Conservation (phyloP, 2,329 filamentous ascomycete species). For the Keithomyces neogunnii region DNA sequence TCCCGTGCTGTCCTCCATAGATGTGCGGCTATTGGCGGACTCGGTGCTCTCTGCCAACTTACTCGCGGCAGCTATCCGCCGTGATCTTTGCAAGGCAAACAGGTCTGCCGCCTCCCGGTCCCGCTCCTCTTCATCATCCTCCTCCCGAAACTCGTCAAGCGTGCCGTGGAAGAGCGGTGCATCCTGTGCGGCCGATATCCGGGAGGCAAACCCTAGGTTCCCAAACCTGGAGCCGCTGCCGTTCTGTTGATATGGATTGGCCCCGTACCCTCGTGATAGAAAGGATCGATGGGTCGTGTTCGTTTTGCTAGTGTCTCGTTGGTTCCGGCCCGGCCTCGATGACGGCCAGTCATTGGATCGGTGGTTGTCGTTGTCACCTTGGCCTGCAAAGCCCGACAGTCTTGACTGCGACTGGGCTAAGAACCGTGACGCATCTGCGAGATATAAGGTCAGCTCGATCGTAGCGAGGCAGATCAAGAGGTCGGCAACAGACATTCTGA, state of each 20-base stretch:
- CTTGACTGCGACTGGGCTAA: conserved; percentile 93
- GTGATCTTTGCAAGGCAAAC: conserved; percentile 82
- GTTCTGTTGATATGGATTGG: conserved; percentile 79
- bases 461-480: neutral
- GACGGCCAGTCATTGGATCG: conserved; percentile 24
- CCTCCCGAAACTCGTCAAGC: conserved; percentile 82
- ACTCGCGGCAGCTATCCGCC: conserved; percentile 78
- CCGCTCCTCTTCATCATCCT: conserved; percentile 86
- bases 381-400: conserved; percentile 59
- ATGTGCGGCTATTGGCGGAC: conserved; percentile 36
- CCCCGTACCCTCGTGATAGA: conserved; percentile 38
- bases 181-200: conserved; percentile 62
- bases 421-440: conserved; percentile 86
- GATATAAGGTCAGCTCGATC: neutral
- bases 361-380: conserved; percentile 36
- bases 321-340: conserved; percentile 23
- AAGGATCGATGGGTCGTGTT: conserved; percentile 31
- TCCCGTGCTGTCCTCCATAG: conserved; percentile 23
- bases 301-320: conserved; percentile 22
- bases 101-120: conserved; percentile 90
- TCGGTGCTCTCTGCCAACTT: conserved; percentile 80
- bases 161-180: conserved; percentile 93
- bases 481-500: conserved; percentile 69
- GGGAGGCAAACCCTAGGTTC: conserved; percentile 62
- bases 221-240: conserved; percentile 65